Conservation (phyloP, 306 rosid species). For the Delonix regia region DNA sequence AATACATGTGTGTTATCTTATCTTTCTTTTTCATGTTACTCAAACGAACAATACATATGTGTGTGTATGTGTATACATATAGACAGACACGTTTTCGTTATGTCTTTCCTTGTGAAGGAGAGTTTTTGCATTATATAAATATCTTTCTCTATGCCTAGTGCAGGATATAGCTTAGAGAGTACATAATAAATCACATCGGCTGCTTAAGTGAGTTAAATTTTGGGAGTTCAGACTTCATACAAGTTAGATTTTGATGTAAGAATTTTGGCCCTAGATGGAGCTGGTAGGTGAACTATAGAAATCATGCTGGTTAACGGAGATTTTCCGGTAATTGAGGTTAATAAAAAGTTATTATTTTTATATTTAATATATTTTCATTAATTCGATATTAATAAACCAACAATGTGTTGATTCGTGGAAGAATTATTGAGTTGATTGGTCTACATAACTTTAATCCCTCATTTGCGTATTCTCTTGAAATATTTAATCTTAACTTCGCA, state of each 20-base stretch:
- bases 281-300: slow-evolving; percentile 13
- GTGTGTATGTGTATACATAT: too few relatives aligned
- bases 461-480: background rate
- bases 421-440: slow-evolving; percentile 26
- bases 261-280: slow-evolving; percentile 6
- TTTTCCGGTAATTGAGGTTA: too few relatives aligned
- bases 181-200: background rate
- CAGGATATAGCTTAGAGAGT: slow-evolving; percentile 14
- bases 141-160: slow-evolving; percentile 5
- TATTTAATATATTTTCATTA: too few relatives aligned
- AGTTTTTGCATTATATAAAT: too few relatives aligned
- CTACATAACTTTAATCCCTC: background rate
- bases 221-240: too few relatives aligned
- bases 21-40: too few relatives aligned
- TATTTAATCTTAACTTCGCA: slow-evolving; percentile 15
- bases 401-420: background rate
- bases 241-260: background rate
- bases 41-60: too few relatives aligned
- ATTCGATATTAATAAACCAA: too few relatives aligned
- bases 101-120: too few relatives aligned
- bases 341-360: too few relatives aligned
- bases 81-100: too few relatives aligned
- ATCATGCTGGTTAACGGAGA: background rate
- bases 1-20: too few relatives aligned
- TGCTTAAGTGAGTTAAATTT: slow-evolving; percentile 11